Conservation (phyloP, 2,329 filamentous ascomycete genomes). For the Colletotrichum lentis region DNA sequence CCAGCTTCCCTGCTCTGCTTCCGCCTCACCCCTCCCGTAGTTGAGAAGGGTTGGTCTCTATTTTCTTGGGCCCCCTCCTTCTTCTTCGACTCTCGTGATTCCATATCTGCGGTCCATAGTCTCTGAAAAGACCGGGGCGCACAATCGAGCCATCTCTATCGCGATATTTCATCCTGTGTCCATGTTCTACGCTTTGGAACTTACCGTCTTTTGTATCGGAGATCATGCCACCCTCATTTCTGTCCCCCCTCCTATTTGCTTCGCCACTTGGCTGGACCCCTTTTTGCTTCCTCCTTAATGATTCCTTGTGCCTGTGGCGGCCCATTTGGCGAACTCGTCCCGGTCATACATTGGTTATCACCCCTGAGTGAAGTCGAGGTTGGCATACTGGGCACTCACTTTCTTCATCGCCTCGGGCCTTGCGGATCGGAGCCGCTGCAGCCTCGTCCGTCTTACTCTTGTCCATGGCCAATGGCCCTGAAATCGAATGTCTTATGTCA, state of each 20-base stretch:
- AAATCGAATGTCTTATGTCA: background rate
- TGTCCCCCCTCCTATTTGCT: slow-evolving; percentile 28
- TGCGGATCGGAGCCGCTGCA: slow-evolving; percentile 53
- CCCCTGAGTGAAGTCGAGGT: background rate
- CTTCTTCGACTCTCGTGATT: background rate
- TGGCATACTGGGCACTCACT: slow-evolving; percentile 41
- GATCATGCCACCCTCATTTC: slow-evolving; percentile 27
- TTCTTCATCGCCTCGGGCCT: slow-evolving; percentile 52
- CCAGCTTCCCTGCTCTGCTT: background rate
- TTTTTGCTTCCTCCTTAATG: slow-evolving; percentile 37
- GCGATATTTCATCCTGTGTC: background rate
- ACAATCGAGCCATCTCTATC: background rate
- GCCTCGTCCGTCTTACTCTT: slow-evolving; percentile 54
- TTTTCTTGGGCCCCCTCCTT: background rate
- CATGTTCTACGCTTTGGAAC: background rate
- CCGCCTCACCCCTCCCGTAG: background rate
- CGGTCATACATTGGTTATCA: slow-evolving; percentile 34
- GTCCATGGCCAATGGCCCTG: slow-evolving; percentile 16
- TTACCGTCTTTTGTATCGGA: background rate
- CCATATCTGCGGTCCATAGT: background rate
- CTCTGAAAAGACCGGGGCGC: background rate
- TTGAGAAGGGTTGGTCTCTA: background rate
- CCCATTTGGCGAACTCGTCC: slow-evolving; percentile 50
- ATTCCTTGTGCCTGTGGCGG: slow-evolving; percentile 44
- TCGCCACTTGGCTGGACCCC: slow-evolving; percentile 21